Evolutionary conservation across 257 asterid species (phyloP), one percentile per base, ranked within the genome.

Genomic region (Capsicum baccatum): DNA sequence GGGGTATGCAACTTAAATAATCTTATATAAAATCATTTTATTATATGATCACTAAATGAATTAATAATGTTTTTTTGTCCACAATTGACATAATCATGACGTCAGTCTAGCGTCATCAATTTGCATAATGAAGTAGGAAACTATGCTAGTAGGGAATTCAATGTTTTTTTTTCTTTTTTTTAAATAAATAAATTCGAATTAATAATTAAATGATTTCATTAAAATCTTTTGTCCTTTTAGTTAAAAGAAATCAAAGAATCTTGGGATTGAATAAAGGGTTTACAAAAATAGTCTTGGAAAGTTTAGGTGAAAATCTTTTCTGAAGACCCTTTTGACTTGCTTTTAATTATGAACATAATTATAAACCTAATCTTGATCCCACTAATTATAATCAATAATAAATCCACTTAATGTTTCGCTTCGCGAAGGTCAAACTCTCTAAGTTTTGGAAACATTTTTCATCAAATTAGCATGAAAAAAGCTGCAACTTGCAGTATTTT

Each of bases 241-340:
- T 44, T 44, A 44, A 26, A 26, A 26, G 33, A 44, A 44, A 44
- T 44, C 6, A 44, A 44, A 44, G 48, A 44, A 44, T 44, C 6
- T 44, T 44, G 76, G 16, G 50, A 37, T 67, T 2, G 76, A 35
- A 8, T 14, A 33, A 64, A 14, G 1, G 21, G 74, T 9, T 66
- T 67, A 37, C 8, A 35, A 13, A 59, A 1, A 19, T n/a, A 66
- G 10, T 66, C 10, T 33, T 12, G 47, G 12, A 21, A 14, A 33
- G 73, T 33, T 66, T 66, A 66, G 73, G 73, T 66, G 73, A 66
- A 47, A 9, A 71, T 71, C 79, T 71, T 44, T 16, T 73, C 59
- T 47, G 80, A 19, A 73, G 42, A 73, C 59, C 80, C 80, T 73
- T 48, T 74, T 74, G 81, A 21, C 81, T 73, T 74, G 62, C 44